Evolutionary conservation across 148 eudicot species (phyloP).

Genomic region (Selenicereus undatus): DNA sequence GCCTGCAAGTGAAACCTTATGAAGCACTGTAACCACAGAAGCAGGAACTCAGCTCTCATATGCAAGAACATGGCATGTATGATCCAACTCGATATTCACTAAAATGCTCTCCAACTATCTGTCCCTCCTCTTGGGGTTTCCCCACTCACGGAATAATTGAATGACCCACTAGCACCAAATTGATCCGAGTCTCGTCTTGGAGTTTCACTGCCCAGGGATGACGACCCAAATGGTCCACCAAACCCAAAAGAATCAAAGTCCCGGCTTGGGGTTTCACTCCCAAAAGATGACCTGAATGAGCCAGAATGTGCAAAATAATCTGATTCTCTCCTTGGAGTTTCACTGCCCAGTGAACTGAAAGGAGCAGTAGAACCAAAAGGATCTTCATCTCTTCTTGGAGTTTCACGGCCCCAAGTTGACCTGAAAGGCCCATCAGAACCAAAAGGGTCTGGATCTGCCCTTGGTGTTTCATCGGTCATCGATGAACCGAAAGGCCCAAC

Average conservation of each 20-base stretch:
- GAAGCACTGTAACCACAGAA: conserved; percentile 6
- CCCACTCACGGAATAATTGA: conserved; percentile 23
- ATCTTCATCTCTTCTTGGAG: conserved; percentile 45
- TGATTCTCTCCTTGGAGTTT: conserved; percentile 40
- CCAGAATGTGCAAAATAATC: conserved; percentile 36
- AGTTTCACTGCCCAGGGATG: conserved; percentile 35
- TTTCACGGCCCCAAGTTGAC: conserved; percentile 35
- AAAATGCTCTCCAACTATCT: conserved; percentile 34
- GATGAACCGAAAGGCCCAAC: conserved; percentile 32
- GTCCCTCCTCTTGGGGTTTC: conserved; percentile 35
- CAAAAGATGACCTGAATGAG: conserved; percentile 33
- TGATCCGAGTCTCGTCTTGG: conserved; percentile 45
- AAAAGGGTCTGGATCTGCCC: conserved; percentile 31
- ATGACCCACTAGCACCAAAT: conserved; percentile 36
- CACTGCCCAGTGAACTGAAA: conserved; percentile 29
- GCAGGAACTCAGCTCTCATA: not conserved
- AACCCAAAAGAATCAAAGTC: conserved; percentile 36
- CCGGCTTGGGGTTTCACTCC: conserved; percentile 29
- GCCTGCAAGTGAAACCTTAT: not conserved
- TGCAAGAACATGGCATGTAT: not conserved
- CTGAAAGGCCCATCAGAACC: conserved; percentile 34
- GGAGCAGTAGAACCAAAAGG: conserved; percentile 30
- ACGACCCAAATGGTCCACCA: conserved; percentile 31
- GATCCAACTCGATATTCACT: conserved; percentile 3
- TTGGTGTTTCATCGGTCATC: conserved; percentile 35